phyloP scores from a whole-genome alignment of 768 basidiomycete genomes.

The Mycena vitilis region DNA sequence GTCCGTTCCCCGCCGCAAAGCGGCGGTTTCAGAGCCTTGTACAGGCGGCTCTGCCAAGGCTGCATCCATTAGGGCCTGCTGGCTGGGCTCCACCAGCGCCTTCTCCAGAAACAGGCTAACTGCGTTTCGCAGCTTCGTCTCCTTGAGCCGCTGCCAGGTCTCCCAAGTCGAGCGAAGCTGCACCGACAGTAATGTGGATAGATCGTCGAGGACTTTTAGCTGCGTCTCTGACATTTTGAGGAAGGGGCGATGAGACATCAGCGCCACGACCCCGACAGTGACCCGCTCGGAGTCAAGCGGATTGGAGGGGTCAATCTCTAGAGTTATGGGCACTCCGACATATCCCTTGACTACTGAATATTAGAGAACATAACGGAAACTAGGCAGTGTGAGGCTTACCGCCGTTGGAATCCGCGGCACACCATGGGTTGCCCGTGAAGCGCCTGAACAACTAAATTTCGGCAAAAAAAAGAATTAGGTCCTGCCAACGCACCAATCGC shows the following conservation, averaged over 20 bases:
- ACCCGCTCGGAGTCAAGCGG: conserved; percentile 20
- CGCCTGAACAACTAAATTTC: too few species aligned
- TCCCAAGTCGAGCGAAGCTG: conserved; percentile 34
- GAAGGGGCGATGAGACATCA: conserved; percentile 25
- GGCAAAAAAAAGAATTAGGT: too few species aligned
- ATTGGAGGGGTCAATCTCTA: conserved; percentile 21
- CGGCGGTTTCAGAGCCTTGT: conserved; percentile 13
- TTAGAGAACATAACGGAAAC: neutral
- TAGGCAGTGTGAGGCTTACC: neutral
- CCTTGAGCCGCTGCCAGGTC: conserved; percentile 13
- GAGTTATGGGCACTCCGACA: conserved; percentile 24
- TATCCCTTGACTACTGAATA: conserved; percentile 13
- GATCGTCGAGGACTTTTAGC: conserved; percentile 21
- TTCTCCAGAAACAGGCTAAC: conserved; percentile 26
- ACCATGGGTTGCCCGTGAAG: conserved; percentile 26
- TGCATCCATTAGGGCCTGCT: conserved; percentile 5
- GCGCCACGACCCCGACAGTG: conserved; percentile 29
- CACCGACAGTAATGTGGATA: conserved; percentile 23
- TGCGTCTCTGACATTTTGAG: conserved; percentile 8
- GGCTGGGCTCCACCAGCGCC: conserved; percentile 25
- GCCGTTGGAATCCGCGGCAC: conserved; percentile 1
- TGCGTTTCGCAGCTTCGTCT: conserved; percentile 21
- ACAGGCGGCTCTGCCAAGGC: conserved; percentile 16
- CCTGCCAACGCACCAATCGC: too few species aligned
- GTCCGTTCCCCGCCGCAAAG: neutral